Evolutionary conservation across 495 filamentous ascomycete species (phyloP).

Genomic region (Viridothelium virens): DNA sequence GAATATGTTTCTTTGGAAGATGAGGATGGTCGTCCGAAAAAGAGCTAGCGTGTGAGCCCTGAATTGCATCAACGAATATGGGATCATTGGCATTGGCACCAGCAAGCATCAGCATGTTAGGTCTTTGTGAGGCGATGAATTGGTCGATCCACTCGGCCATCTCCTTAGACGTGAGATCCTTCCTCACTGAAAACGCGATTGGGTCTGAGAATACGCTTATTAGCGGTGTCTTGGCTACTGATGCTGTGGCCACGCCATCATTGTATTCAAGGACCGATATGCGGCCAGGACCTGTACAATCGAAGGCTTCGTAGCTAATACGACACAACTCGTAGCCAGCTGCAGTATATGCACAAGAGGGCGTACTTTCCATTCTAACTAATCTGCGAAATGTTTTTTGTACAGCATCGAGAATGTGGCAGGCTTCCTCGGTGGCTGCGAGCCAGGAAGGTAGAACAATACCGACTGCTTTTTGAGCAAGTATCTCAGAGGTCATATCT

Average conservation of each 20-base stretch:
- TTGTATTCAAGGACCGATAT: neutral
- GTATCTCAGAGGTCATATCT: neutral
- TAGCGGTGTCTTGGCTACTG: neutral
- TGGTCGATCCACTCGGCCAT: neutral
- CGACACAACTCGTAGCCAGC: neutral
- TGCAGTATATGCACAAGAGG: neutral
- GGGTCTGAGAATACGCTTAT: neutral
- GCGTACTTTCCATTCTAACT: neutral
- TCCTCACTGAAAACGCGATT: neutral
- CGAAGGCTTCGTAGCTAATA: conserved; percentile 1
- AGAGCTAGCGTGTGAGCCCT: neutral
- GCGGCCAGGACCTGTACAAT: neutral
- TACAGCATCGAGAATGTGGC: neutral
- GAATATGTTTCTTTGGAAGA: neutral
- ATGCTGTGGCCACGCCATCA: neutral
- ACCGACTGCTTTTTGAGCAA: neutral
- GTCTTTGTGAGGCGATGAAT: neutral
- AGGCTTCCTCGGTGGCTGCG: neutral
- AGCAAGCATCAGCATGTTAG: conserved; percentile 4
- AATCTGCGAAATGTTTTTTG: neutral
- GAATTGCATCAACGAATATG: neutral
- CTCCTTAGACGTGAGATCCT: neutral
- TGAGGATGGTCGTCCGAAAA: neutral
- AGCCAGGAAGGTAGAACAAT: neutral
- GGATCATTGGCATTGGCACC: neutral